A percentile compares a stretch with the other conserved stretches of the same genome.
Evolutionary conservation across 306 rosid species (phyloP).

Genomic region (Oxytropis ochrocephala): DNA sequence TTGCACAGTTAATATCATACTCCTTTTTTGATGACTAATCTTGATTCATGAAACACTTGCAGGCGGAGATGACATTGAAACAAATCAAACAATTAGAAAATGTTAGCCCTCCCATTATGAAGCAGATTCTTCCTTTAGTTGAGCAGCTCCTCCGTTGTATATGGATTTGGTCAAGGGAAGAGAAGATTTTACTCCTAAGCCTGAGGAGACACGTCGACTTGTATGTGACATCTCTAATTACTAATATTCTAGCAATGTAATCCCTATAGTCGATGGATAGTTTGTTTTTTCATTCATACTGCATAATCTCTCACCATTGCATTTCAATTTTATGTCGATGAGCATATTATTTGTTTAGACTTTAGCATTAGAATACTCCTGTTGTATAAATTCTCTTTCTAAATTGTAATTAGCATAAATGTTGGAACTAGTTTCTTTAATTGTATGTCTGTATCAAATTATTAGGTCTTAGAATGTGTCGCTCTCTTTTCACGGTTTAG

Average conservation of each 20-base stretch:
- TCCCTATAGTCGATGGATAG: neutral
- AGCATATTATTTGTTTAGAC: constrained; percentile 12
- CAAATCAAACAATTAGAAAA: constrained; percentile 70
- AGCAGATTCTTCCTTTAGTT: constrained; percentile 93
- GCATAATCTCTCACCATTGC: constrained; percentile 8
- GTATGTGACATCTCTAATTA: constrained; percentile 42
- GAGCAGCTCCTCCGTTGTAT: constrained; percentile 95
- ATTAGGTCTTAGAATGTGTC: neutral
- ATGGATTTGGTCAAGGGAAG: constrained; percentile 85
- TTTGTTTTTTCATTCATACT: neutral
- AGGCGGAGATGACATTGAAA: constrained; percentile 92
- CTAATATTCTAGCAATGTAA: constrained; percentile 2
- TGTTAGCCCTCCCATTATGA: constrained; percentile 91
- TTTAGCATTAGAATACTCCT: neutral
- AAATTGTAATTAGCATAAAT: neutral
- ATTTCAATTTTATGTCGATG: neutral
- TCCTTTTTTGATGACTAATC: constrained; percentile 28
- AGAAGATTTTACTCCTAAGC: constrained; percentile 83
- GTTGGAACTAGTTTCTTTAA: constrained; percentile 1
- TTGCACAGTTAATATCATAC: neutral
- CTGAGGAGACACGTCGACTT: constrained; percentile 81
- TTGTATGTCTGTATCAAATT: constrained; percentile 16
- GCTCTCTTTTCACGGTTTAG: neutral
- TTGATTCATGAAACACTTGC: constrained; percentile 34
- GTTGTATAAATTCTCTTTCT: neutral